A percentile compares a stretch with the other conserved stretches of the same genome.
Evolutionary conservation across 129 eudicot species (phyloP).

Genomic region (Silybum marianum): DNA sequence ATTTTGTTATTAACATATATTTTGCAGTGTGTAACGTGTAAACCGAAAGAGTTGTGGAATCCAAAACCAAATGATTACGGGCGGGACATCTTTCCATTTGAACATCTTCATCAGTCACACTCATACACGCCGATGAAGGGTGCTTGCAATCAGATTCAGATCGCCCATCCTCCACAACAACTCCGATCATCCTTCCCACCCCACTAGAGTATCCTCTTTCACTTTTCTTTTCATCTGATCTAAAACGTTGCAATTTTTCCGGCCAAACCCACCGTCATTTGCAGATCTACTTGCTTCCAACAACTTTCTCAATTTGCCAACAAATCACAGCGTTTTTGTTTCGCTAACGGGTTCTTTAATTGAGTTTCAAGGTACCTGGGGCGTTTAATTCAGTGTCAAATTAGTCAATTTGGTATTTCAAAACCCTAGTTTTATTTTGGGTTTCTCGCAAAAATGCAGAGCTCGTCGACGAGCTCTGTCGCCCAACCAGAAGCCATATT

Average conservation of each 20-base stretch:
- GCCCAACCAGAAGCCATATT: slow-evolving; percentile 77
- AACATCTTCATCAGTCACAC: not conserved
- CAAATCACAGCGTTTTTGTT: not conserved
- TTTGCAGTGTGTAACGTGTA: no score
- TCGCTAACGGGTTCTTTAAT: not conserved
- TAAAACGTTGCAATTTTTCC: not conserved
- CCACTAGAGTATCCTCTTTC: not conserved
- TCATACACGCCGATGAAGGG: not conserved
- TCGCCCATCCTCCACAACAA: not conserved
- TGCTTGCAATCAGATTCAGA: slow-evolving; percentile 18
- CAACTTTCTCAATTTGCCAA: not conserved
- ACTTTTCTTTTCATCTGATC: not conserved
- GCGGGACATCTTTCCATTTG: slow-evolving; percentile 2
- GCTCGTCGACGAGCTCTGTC: slow-evolving; percentile 49
- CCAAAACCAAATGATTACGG: not conserved
- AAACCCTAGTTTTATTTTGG: slow-evolving; percentile 18
- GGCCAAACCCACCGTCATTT: not conserved
- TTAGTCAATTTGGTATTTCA: slow-evolving; percentile 11
- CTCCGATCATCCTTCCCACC: slow-evolving; percentile 3
- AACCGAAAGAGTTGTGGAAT: no score
- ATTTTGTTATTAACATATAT: no score
- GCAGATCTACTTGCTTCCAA: slow-evolving; percentile 16
- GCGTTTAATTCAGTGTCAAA: slow-evolving; percentile 8
- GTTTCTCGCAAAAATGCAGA: slow-evolving; percentile 53
- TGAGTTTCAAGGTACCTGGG: not conserved